A percentile compares a stretch with the other conserved stretches of the same genome.
phyloP scores from a whole-genome alignment of 2,329 filamentous ascomycete genomes.

The Corniculantispora saksenae region DNA sequence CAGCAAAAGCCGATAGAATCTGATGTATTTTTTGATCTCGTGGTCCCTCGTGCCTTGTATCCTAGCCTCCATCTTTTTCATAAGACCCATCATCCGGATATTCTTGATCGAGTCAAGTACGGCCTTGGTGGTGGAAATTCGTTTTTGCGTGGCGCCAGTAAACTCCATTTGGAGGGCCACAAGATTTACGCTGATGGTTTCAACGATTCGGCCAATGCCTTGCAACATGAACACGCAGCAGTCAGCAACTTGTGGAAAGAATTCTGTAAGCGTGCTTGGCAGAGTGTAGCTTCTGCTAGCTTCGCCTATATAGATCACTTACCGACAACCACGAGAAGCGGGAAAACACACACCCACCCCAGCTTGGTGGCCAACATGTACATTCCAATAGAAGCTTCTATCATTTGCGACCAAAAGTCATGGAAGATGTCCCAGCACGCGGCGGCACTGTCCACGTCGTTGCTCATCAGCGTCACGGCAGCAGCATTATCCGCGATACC shows the following conservation, averaged over 20 bases:
- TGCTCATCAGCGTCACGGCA: constrained; percentile 23
- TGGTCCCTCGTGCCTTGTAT: constrained; percentile 16
- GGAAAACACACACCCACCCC: constrained; percentile 14
- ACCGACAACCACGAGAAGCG: constrained; percentile 9
- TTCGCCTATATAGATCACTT: background rate
- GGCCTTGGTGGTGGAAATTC: constrained; percentile 15
- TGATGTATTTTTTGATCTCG: constrained; percentile 18
- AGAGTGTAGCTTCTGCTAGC: background rate
- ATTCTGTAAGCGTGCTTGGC: background rate
- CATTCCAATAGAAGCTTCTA: constrained; percentile 13
- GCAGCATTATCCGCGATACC: constrained; percentile 17
- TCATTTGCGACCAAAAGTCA: constrained; percentile 14
- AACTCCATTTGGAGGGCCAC: constrained; percentile 17
- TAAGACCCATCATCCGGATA: constrained; percentile 24
- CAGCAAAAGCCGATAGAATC: constrained; percentile 19
- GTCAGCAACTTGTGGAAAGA: background rate
- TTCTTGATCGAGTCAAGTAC: constrained; percentile 22
- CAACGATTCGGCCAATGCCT: constrained; percentile 17
- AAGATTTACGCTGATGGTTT: constrained; percentile 17
- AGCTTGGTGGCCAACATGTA: constrained; percentile 12
- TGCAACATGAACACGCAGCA: background rate
- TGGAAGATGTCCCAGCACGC: background rate
- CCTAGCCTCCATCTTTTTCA: constrained; percentile 15
- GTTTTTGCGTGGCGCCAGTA: constrained; percentile 12
- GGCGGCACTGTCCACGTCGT: constrained; percentile 7